These are phyloP conservation scores for Begonia masoniana DNA, from an alignment of 306 rosid genomes.

Conservation along the genomic window DNA sequence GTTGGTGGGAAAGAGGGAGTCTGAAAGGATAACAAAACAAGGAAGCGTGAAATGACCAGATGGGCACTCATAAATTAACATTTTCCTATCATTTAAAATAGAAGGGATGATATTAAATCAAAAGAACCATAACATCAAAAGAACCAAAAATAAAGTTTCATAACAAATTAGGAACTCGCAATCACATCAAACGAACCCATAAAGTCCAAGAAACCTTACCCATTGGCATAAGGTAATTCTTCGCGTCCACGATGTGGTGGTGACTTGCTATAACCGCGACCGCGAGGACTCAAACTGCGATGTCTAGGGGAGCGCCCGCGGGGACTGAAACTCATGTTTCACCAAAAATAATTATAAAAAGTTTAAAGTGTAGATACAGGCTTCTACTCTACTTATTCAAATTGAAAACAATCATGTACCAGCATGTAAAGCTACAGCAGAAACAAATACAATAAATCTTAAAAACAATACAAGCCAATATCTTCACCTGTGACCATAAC, in stretches of 20 bases:
- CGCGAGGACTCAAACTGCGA: conserved; percentile 88
- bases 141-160: too few species aligned
- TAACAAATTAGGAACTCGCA: too few species aligned
- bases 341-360: conserved; percentile 2
- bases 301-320: conserved; percentile 88
- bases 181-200: too few species aligned
- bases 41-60: too few species aligned
- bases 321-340: conserved; percentile 82
- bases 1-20: too few species aligned
- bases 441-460: not conserved
- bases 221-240: conserved; percentile 81
- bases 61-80: too few species aligned
- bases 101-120: too few species aligned
- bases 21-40: too few species aligned
- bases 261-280: conserved; percentile 82
- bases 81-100: too few species aligned
- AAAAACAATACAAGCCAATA: not conserved
- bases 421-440: not conserved
- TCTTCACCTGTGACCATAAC: conserved; percentile 84
- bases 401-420: not conserved
- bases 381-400: not conserved
- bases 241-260: conserved; percentile 85
- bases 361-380: conserved; percentile 4
- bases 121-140: too few species aligned
- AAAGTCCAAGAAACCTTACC: conserved; percentile 32